phyloP scores from a whole-genome alignment of 2,329 filamentous ascomycete species.

The Raffaelea arxii region DNA sequence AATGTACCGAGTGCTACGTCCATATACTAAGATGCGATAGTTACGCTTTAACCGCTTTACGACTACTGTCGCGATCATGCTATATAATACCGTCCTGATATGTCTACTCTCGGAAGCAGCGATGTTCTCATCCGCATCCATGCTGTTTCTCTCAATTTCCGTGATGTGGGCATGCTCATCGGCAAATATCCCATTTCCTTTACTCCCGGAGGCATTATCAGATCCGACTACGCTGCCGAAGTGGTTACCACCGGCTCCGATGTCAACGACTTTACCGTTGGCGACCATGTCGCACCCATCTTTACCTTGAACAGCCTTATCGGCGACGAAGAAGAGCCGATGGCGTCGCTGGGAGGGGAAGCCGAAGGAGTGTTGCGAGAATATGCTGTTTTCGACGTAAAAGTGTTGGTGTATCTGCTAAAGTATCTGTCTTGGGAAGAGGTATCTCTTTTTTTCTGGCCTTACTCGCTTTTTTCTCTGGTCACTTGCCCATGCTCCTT shows the following conservation, averaged over 20 bases:
- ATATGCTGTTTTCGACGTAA: slow-evolving; percentile 14
- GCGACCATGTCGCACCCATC: slow-evolving; percentile 14
- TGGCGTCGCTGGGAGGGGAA: slow-evolving; percentile 10
- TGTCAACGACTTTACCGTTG: slow-evolving; percentile 13
- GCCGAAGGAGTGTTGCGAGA: slow-evolving; percentile 14
- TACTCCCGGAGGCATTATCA: slow-evolving; percentile 11
- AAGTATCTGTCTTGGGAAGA: slow-evolving; percentile 15
- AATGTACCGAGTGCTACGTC: too few species aligned
- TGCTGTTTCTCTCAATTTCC: slow-evolving; percentile 17
- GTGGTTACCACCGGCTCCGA: slow-evolving; percentile 14
- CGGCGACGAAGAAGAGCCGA: slow-evolving; percentile 2
- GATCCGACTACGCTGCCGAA: slow-evolving; percentile 15
- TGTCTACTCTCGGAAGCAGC: too few species aligned
- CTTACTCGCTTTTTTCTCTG: too few species aligned
- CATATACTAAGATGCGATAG: too few species aligned
- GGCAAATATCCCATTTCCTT: slow-evolving; percentile 14
- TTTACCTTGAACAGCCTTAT: slow-evolving; percentile 10
- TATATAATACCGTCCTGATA: too few species aligned
- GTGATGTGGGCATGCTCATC: slow-evolving; percentile 18
- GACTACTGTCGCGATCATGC: too few species aligned
- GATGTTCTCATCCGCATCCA: slow-evolving; percentile 14
- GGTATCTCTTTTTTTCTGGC: too few species aligned
- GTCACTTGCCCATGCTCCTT: too few species aligned
- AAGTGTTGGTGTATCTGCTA: slow-evolving; percentile 13
- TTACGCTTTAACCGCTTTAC: too few species aligned